Evolutionary conservation across 768 basidiomycete genomes (phyloP), one percentile per base, ranked within the genome.

Genomic region (Hysterangium stoloniferum): DNA sequence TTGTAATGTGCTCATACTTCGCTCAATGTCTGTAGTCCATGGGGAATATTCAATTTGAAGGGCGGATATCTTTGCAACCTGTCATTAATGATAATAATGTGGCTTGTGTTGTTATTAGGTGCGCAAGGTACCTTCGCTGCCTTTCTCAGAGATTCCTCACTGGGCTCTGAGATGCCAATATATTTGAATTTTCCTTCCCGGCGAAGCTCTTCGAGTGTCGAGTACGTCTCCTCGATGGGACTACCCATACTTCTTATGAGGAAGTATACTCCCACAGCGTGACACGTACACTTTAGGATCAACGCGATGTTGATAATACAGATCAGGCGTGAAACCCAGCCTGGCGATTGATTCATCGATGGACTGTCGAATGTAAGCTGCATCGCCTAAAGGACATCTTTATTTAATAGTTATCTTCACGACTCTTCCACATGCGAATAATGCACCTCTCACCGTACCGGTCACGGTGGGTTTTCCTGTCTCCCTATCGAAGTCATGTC

Each of bases 121-220:
- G 44, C 44, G 28, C 44, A 28, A 9, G 19, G 33, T 24, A 27
- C 44, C 44, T 45, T 45, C 17, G 44, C 44, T 8, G n/a, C n/a
- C n/a, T n/a, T n/a, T n/a, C n/a, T n/a, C 25, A 80, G 65, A 1
- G 74, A 74, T 2, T 53, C 51, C 1, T 71, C 65, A 3, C 73
- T 73, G 50, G 69, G 63, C 57, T 80, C 79, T 19, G 75, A 78
- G 36, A 80, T 68, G 0, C 79, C 77, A 8, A 80, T 55, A 58
- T 75, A 69, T 47, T 69, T 71, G 44, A 76, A 67, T 58, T 74
- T 77, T 1, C 74, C 75, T 53, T 57, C 49, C 28, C 67, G n/a
- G n/a, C n/a, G n/a, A n/a, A n/a, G n/a, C n/a, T n/a, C n/a, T n/a
- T n/a, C n/a, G n/a, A n/a, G n/a, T n/a, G n/a, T n/a, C n/a, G n/a